phyloP scores from a whole-genome alignment of 2,329 filamentous ascomycete genomes.

The Nemania sp. region DNA sequence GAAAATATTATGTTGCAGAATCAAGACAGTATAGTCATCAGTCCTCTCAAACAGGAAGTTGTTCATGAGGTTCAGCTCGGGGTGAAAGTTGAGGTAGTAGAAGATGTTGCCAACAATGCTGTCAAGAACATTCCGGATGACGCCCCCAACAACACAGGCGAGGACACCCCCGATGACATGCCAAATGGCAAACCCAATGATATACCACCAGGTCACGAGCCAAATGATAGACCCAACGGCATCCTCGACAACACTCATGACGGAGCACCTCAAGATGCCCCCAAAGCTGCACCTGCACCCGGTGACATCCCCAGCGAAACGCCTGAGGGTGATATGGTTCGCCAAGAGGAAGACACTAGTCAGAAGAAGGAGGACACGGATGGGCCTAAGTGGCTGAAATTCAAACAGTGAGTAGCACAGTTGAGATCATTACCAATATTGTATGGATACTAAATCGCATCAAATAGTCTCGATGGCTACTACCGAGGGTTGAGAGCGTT shows the following conservation, averaged over 20 bases:
- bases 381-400: constrained; percentile 46
- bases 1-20: constrained; percentile 29
- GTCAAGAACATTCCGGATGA: background rate
- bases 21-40: constrained; percentile 21
- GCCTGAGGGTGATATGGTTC: background rate
- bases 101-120: constrained; percentile 4
- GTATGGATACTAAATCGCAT: constrained; percentile 23
- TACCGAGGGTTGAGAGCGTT: constrained; percentile 77
- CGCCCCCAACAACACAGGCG: background rate
- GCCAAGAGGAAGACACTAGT: background rate
- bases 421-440: background rate
- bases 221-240: background rate
- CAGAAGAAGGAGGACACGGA: constrained; percentile 25
- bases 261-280: background rate
- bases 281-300: background rate
- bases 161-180: background rate
- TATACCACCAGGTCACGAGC: background rate
- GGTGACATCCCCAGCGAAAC: background rate
- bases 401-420: constrained; percentile 47
- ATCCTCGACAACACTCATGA: background rate
- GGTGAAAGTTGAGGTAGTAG: background rate
- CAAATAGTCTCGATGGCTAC: constrained; percentile 73
- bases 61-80: constrained; percentile 11
- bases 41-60: constrained; percentile 14
- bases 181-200: background rate